A percentile compares a stretch with the other conserved stretches of the same genome.
Evolutionary conservation across 148 eudicot genomes (phyloP).

Genomic region (Diospyros lotus): DNA sequence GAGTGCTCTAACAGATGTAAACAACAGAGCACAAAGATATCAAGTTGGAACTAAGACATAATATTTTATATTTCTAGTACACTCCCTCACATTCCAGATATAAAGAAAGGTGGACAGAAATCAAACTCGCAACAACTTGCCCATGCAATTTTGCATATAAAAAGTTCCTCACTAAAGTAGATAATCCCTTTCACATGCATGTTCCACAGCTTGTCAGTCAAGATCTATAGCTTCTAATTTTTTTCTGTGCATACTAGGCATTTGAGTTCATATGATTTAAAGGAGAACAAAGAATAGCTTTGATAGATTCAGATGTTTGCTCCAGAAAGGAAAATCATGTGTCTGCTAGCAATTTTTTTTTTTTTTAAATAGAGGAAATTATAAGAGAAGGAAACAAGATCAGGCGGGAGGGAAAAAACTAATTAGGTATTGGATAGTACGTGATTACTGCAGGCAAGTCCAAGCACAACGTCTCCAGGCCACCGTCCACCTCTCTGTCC

Average conservation of each 20-base stretch:
- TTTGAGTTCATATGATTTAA: not conserved
- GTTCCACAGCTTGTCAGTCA: not conserved
- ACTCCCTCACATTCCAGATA: too few relatives aligned
- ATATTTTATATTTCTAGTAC: too few relatives aligned
- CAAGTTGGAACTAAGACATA: too few relatives aligned
- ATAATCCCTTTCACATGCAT: too few relatives aligned
- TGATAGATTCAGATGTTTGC: not conserved
- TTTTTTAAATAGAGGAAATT: not conserved
- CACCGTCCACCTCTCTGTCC: constrained; percentile 98
- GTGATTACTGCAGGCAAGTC: constrained; percentile 92
- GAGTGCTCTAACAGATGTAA: too few relatives aligned
- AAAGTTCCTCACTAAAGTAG: not conserved
- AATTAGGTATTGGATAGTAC: constrained; percentile 33
- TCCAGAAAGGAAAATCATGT: not conserved
- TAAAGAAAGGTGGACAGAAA: too few relatives aligned
- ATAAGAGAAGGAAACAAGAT: not conserved
- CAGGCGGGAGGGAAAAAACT: not conserved
- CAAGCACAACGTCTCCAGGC: constrained; percentile 77
- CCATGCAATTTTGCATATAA: not conserved
- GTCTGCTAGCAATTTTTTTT: not conserved
- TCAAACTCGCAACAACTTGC: too few relatives aligned
- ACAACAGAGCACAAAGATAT: too few relatives aligned
- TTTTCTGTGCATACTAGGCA: too few relatives aligned
- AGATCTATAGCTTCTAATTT: too few relatives aligned
- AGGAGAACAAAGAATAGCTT: not conserved